These are phyloP conservation scores for Melampsora larici-populina DNA, from an alignment of 1,284 basidiomycete species.

Conservation along the genomic window DNA sequence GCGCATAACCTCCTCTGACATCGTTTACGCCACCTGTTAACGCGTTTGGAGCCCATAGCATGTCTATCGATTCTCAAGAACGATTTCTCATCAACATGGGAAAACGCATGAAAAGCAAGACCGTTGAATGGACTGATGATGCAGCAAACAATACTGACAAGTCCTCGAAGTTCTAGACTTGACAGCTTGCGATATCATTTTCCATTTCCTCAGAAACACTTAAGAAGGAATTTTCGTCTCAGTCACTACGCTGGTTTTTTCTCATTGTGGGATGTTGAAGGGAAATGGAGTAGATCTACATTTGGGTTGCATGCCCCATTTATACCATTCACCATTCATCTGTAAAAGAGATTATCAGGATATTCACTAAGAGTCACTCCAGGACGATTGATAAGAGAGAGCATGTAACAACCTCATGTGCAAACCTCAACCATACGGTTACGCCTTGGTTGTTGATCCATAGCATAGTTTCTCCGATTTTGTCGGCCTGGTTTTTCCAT, in stretches of 20 bases:
- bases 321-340: slow-evolving; percentile 44
- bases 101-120: not conserved
- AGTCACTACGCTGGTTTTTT: not conserved
- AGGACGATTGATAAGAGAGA: not conserved
- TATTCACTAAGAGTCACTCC: not conserved
- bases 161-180: slow-evolving; percentile 26
- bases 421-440: slow-evolving; percentile 39
- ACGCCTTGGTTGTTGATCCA: slow-evolving; percentile 26
- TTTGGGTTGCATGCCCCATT: slow-evolving; percentile 30
- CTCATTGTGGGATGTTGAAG: not conserved
- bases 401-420: slow-evolving; percentile 30
- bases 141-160: slow-evolving; percentile 6
- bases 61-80: slow-evolving; percentile 11
- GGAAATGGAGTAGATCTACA: not conserved
- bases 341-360: not conserved
- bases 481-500: slow-evolving; percentile 7
- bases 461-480: slow-evolving; percentile 26
- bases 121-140: not conserved
- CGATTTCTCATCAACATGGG: not conserved
- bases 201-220: slow-evolving; percentile 40
- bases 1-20: slow-evolving; percentile 19
- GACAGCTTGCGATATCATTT: slow-evolving; percentile 21
- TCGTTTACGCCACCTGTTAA: slow-evolving; percentile 16
- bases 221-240: not conserved
- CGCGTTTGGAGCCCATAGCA: slow-evolving; percentile 41